A percentile compares a stretch with the other conserved stretches of the same genome.
These are phyloP conservation scores for Bathelium albidoporum DNA, from an alignment of 495 filamentous ascomycete species.

Conservation along the genomic window DNA sequence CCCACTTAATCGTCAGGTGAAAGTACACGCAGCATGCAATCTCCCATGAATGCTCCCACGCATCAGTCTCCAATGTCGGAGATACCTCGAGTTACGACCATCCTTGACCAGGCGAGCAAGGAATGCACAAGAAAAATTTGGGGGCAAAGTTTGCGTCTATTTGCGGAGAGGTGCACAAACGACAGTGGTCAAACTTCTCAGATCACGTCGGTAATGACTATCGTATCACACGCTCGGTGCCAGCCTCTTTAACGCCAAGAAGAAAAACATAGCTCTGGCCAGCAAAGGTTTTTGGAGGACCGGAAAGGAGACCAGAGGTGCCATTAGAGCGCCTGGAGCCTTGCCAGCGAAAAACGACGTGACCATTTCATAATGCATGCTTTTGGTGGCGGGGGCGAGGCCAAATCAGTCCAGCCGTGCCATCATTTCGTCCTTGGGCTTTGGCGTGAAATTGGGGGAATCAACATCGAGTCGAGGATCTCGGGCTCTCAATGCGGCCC, in stretches of 20 bases:
- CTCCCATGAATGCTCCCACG: conserved; percentile 3
- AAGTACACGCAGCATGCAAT: background rate
- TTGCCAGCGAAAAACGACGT: conserved; percentile 6
- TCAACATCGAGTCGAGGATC: conserved; percentile 71
- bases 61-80: background rate
- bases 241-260: conserved; percentile 2
- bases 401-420: conserved; percentile 80
- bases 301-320: conserved; percentile 2
- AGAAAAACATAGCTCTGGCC: conserved; percentile 5
- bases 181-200: background rate
- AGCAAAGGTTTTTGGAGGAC: background rate
- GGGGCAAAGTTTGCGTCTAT: background rate
- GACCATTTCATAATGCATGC: conserved; percentile 1
- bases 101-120: conserved; percentile 1
- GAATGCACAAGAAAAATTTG: background rate
- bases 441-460: conserved; percentile 64
- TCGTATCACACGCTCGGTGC: background rate
- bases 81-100: background rate
- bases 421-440: conserved; percentile 92
- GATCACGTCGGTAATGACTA: background rate
- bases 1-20: background rate
- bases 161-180: background rate
- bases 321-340: conserved; percentile 16
- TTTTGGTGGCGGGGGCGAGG: background rate
- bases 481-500: conserved; percentile 56